Percentiles rank a stretch among this genome's conserved stretches.
Evolutionary conservation across 1,139 yeast genomes (phyloP).

Genomic region (Kurtzmaniella quercitrusa): DNA sequence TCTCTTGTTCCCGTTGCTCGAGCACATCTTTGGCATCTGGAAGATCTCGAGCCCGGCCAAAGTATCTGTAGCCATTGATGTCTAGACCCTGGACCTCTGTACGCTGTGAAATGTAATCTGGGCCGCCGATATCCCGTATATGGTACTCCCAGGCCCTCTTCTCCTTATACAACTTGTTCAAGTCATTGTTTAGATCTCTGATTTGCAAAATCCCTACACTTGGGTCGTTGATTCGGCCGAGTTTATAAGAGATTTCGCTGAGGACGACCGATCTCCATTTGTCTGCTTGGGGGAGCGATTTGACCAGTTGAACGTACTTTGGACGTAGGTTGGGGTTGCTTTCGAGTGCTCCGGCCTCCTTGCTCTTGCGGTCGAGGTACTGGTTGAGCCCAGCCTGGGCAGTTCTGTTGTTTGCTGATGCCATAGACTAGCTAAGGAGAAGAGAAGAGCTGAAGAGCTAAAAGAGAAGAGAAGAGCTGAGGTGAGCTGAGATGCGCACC

Average conservation of each 20-base stretch:
- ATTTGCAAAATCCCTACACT: conserved; percentile 56
- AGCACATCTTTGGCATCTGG: conserved; percentile 66
- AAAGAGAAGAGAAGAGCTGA: background rate
- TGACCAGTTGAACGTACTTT: conserved; percentile 50
- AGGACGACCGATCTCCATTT: conserved; percentile 67
- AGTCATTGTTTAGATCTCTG: conserved; percentile 70
- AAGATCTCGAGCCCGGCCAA: conserved; percentile 78
- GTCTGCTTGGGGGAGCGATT: conserved; percentile 64
- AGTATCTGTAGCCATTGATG: conserved; percentile 62
- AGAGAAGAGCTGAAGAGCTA: background rate
- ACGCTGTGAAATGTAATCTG: conserved; percentile 45
- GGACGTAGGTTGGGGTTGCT: conserved; percentile 61
- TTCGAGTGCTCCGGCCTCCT: conserved; percentile 57
- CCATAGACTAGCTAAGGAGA: no score
- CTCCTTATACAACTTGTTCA: conserved; percentile 66
- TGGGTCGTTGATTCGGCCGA: conserved; percentile 63
- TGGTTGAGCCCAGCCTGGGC: conserved; percentile 69
- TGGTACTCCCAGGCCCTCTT: conserved; percentile 76
- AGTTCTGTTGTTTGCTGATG: conserved; percentile 51
- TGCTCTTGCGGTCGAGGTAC: conserved; percentile 58
- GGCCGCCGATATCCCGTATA: conserved; percentile 66
- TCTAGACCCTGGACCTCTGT: conserved; percentile 19
- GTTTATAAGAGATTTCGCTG: conserved; percentile 58
- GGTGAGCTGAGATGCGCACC: background rate
- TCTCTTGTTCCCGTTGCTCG: conserved; percentile 26